Evolutionary conservation across 2,329 filamentous ascomycete species (phyloP).

Genomic region (Microdochium nivale): DNA sequence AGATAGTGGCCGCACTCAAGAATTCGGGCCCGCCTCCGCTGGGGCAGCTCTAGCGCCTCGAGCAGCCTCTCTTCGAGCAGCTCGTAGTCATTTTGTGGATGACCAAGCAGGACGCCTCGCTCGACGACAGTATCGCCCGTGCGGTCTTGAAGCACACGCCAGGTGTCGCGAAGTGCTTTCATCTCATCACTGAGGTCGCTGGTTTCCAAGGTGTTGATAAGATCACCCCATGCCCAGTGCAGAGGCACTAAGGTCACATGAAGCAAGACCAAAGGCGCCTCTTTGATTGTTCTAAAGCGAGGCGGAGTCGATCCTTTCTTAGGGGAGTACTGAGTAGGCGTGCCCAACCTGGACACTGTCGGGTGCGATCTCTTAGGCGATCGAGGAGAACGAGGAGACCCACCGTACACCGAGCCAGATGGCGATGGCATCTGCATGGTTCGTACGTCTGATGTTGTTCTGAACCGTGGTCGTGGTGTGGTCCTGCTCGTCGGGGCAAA

Average conservation of each 20-base stretch:
- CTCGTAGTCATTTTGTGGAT: constrained; percentile 74
- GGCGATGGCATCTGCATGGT: constrained; percentile 67
- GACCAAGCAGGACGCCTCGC: constrained; percentile 65
- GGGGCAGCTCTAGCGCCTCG: constrained; percentile 63
- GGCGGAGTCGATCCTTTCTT: constrained; percentile 46
- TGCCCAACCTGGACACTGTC: constrained; percentile 48
- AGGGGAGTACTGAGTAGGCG: constrained; percentile 46
- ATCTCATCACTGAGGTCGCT: constrained; percentile 26
- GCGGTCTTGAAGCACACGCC: constrained; percentile 60
- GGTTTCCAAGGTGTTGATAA: constrained; percentile 34
- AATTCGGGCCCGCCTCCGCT: constrained; percentile 55
- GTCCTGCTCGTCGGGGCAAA: constrained; percentile 48
- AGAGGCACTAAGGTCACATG: constrained; percentile 71
- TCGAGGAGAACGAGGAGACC: constrained; percentile 39
- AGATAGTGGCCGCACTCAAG: constrained; percentile 72
- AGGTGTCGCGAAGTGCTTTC: constrained; percentile 50
- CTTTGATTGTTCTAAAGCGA: constrained; percentile 46
- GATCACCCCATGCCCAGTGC: constrained; percentile 53
- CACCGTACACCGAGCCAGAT: constrained; percentile 38
- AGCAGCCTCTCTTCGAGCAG: constrained; percentile 69
- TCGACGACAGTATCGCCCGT: constrained; percentile 65
- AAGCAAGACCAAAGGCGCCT: constrained; percentile 64
- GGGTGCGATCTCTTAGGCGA: constrained; percentile 41
- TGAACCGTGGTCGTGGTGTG: constrained; percentile 55
- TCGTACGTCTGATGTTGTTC: constrained; percentile 60